Conservation (phyloP, 2,329 filamentous ascomycete genomes). For the Davidsoniella neocaledoniae region DNA sequence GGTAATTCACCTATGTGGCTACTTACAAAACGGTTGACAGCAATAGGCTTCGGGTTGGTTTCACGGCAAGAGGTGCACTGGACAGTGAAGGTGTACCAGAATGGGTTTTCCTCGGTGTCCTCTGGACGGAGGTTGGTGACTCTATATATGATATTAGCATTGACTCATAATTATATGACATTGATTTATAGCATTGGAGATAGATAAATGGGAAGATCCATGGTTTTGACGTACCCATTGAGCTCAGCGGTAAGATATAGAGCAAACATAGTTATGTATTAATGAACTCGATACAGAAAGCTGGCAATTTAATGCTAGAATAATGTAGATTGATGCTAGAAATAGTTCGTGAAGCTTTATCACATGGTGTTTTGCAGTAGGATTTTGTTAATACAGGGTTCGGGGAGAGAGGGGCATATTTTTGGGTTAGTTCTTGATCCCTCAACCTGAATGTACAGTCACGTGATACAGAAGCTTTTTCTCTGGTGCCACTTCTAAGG, state of each 20-base stretch:
- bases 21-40: conserved; percentile 74
- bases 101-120: conserved; percentile 66
- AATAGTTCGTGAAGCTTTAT: too few species aligned
- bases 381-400: conserved; percentile 1
- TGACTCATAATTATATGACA: not conserved
- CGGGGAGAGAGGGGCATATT: not conserved
- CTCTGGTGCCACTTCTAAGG: too few species aligned
- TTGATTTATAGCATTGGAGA: not conserved
- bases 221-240: conserved; percentile 37
- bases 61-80: conserved; percentile 97
- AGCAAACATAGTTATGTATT: conserved; percentile 38
- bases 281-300: not conserved
- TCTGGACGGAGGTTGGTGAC: conserved; percentile 78
- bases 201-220: not conserved
- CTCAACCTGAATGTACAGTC: not conserved
- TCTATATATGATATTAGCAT: conserved; percentile 21
- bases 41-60: conserved; percentile 70
- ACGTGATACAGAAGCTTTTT: not conserved
- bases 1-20: not conserved
- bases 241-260: conserved; percentile 52
- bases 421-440: too few species aligned
- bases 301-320: not conserved
- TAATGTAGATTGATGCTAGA: not conserved
- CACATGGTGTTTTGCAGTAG: not conserved
- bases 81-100: conserved; percentile 96